Percentiles rank a stretch among this genome's conserved stretches.
Conservation (phyloP, 108 stramenopile species). For the Nitzschia sp. region DNA sequence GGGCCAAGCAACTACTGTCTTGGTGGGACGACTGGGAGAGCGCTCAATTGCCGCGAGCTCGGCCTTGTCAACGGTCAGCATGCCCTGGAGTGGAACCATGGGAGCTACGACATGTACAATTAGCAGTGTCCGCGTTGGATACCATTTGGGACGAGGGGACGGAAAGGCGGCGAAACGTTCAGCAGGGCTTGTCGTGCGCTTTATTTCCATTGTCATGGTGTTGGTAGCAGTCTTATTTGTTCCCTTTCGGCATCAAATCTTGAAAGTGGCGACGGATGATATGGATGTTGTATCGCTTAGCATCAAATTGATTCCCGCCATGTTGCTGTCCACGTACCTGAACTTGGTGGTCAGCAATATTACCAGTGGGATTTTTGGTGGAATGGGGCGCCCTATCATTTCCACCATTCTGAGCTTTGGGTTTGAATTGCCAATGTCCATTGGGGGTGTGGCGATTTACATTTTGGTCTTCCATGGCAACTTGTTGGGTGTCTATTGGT, state of each 20-base stretch:
- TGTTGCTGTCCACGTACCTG: slow-evolving; percentile 51
- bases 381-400: slow-evolving; percentile 54
- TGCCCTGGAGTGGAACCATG: slow-evolving; percentile 55
- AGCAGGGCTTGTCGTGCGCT: slow-evolving; percentile 42
- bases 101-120: slow-evolving; percentile 42
- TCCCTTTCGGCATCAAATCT: slow-evolving; percentile 27
- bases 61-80: slow-evolving; percentile 42
- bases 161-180: slow-evolving; percentile 35
- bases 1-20: slow-evolving; percentile 38
- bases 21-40: slow-evolving; percentile 53
- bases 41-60: slow-evolving; percentile 43
- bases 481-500: slow-evolving; percentile 51
- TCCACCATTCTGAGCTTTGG: slow-evolving; percentile 50
- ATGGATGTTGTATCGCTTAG: slow-evolving; percentile 22
- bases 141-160: slow-evolving; percentile 51
- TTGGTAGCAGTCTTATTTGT: slow-evolving; percentile 42
- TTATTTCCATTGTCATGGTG: slow-evolving; percentile 45
- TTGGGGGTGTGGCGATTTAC: slow-evolving; percentile 51
- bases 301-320: slow-evolving; percentile 39
- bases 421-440: slow-evolving; percentile 51
- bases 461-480: slow-evolving; percentile 44
- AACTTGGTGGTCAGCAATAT: slow-evolving; percentile 49
- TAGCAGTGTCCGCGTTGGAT: slow-evolving; percentile 44
- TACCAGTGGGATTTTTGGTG: slow-evolving; percentile 50
- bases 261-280: slow-evolving; percentile 43